These are phyloP conservation scores for Scedosporium minutisporum DNA, from an alignment of 2,329 filamentous ascomycete genomes.

Conservation along the genomic window DNA sequence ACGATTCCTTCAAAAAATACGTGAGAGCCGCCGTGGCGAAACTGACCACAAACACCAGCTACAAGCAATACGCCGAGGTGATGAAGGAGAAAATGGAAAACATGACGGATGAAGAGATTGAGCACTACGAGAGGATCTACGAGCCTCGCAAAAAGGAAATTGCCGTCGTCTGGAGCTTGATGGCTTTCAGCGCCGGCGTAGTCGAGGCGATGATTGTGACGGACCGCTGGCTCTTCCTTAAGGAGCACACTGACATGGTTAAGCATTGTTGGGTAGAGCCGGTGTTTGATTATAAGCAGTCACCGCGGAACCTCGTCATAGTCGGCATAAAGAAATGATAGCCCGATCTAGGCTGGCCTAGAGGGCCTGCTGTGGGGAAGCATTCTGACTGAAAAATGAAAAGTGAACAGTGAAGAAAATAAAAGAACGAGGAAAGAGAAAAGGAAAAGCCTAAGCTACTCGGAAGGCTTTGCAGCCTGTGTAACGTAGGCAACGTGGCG, in stretches of 20 bases:
- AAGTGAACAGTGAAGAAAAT: no score
- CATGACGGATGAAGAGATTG: slow-evolving; percentile 68
- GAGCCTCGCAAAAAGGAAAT: slow-evolving; percentile 64
- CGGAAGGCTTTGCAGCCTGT: no score
- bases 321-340: slow-evolving; percentile 69
- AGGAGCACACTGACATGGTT: slow-evolving; percentile 63
- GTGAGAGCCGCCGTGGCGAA: slow-evolving; percentile 74
- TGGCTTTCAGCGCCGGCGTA: slow-evolving; percentile 88
- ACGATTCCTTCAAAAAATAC: slow-evolving; percentile 65
- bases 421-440: no score
- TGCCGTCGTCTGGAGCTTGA: slow-evolving; percentile 82
- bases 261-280: slow-evolving; percentile 80
- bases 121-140: slow-evolving; percentile 58
- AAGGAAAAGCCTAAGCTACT: no score
- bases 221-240: slow-evolving; percentile 81
- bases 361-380: no score
- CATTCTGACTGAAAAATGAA: no score
- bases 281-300: slow-evolving; percentile 80
- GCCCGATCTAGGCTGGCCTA: neutral
- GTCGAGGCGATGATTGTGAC: slow-evolving; percentile 84
- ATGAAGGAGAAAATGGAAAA: slow-evolving; percentile 56
- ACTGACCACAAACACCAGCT: slow-evolving; percentile 47
- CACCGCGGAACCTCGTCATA: slow-evolving; percentile 84
- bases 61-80: slow-evolving; percentile 48
- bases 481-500: no score